Percentiles rank a stretch among this genome's conserved stretches.
These are phyloP conservation scores for Saturnispora sanitii DNA, from an alignment of 805 yeast species.

Conservation along the genomic window DNA sequence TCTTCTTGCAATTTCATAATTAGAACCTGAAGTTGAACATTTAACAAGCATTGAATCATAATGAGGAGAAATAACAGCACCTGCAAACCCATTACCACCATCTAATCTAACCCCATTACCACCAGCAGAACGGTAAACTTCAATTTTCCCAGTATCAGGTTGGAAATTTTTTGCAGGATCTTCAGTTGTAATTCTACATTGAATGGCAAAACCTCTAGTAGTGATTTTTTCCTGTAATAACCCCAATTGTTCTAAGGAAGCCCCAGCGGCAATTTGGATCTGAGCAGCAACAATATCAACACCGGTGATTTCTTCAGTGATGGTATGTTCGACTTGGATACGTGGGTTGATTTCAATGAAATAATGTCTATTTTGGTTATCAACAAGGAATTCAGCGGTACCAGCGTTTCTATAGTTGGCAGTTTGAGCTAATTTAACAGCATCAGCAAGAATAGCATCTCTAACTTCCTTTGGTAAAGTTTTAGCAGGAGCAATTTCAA, in stretches of 20 bases:
- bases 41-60: slow-evolving; percentile 95
- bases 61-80: slow-evolving; percentile 82
- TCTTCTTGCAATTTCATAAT: slow-evolving; percentile 92
- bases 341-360: slow-evolving; percentile 95
- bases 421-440: slow-evolving; percentile 70
- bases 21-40: slow-evolving; percentile 78
- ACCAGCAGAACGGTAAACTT: slow-evolving; percentile 88
- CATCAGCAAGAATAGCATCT: slow-evolving; percentile 86
- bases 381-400: slow-evolving; percentile 92
- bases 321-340: slow-evolving; percentile 95
- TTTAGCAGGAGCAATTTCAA: slow-evolving; percentile 98
- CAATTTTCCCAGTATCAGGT: slow-evolving; percentile 94
- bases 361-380: slow-evolving; percentile 77
- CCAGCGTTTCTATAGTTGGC: slow-evolving; percentile 95
- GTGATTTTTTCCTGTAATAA: slow-evolving; percentile 90
- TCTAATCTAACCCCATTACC: slow-evolving; percentile 98
- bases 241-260: slow-evolving; percentile 83
- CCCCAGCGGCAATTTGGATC: slow-evolving; percentile 50
- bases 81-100: slow-evolving; percentile 91
- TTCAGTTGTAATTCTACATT: slow-evolving; percentile 93
- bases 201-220: slow-evolving; percentile 94
- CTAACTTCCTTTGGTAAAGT: slow-evolving; percentile 74
- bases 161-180: slow-evolving; percentile 90
- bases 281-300: slow-evolving; percentile 83
- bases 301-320: slow-evolving; percentile 92